Conservation (phyloP, 495 filamentous ascomycete species). For the Lasiosphaeris hirsuta region DNA sequence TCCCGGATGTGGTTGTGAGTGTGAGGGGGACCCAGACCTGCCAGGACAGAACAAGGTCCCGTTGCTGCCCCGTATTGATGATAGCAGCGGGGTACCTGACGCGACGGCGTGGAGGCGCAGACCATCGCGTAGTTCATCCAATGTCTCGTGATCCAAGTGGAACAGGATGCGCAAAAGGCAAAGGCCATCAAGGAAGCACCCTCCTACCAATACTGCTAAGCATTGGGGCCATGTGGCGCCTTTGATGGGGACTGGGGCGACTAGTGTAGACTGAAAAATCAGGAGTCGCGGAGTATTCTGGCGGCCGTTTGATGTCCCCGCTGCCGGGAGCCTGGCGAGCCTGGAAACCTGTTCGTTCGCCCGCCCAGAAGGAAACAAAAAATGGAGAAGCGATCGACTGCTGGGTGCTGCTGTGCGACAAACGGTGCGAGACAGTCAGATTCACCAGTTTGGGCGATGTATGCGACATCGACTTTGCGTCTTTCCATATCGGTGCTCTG, state of each 20-base stretch:
- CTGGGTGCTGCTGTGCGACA: conserved; percentile 6
- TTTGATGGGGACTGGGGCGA: background rate
- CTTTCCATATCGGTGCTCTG: background rate
- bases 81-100: conserved; percentile 28
- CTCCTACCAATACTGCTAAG: too few relatives aligned
- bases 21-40: background rate
- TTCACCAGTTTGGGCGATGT: background rate
- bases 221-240: too few relatives aligned
- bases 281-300: conserved; percentile 4
- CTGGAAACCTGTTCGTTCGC: conserved; percentile 12
- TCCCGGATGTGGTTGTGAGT: conserved; percentile 8
- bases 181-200: background rate
- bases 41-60: background rate
- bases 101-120: conserved; percentile 28
- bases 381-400: conserved; percentile 17
- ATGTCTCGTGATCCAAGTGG: conserved; percentile 11
- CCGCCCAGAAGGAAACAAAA: conserved; percentile 15
- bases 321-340: background rate
- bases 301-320: conserved; percentile 12
- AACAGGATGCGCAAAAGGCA: conserved; percentile 11
- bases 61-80: conserved; percentile 9
- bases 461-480: background rate
- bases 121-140: conserved; percentile 17
- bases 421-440: background rate
- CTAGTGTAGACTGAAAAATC: background rate